phyloP scores from a whole-genome alignment of 345 rosid species.

The Mangifera indica region DNA sequence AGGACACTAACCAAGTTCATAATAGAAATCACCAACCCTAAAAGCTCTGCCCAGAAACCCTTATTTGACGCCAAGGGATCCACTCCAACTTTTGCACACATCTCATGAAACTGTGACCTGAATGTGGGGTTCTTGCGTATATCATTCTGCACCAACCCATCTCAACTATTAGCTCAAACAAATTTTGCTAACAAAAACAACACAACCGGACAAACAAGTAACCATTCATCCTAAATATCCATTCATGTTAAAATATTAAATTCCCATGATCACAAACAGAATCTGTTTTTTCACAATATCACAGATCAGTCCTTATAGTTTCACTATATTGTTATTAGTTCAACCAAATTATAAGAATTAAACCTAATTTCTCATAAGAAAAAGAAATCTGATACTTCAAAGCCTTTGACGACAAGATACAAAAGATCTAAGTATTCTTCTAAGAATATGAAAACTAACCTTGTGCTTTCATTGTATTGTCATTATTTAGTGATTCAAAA shows the following conservation, averaged over 20 bases:
- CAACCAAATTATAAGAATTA: not conserved
- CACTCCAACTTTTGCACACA: slow-evolving; percentile 94
- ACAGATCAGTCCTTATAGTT: not conserved
- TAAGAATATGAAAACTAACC: no score
- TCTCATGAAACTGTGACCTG: slow-evolving; percentile 78
- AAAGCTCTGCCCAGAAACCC: slow-evolving; percentile 38
- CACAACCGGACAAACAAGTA: not conserved
- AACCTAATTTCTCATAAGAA: not conserved
- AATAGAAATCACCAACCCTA: slow-evolving; percentile 92
- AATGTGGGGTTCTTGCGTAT: slow-evolving; percentile 79
- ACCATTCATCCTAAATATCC: not conserved
- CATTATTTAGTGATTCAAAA: no score
- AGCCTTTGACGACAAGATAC: no score
- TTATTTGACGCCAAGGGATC: slow-evolving; percentile 94
- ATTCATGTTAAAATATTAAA: not conserved
- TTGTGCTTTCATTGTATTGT: no score
- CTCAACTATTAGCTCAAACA: slow-evolving; percentile 9
- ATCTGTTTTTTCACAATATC: not conserved
- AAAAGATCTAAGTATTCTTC: no score
- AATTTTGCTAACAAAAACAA: not conserved
- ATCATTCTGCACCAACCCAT: slow-evolving; percentile 57
- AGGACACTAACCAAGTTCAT: slow-evolving; percentile 69
- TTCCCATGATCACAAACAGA: not conserved
- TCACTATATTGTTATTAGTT: not conserved
- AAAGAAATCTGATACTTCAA: no score